Evolutionary conservation across 495 filamentous ascomycete genomes (phyloP), one percentile per base, ranked within the genome.

Genomic region (Arthonia radiata): DNA sequence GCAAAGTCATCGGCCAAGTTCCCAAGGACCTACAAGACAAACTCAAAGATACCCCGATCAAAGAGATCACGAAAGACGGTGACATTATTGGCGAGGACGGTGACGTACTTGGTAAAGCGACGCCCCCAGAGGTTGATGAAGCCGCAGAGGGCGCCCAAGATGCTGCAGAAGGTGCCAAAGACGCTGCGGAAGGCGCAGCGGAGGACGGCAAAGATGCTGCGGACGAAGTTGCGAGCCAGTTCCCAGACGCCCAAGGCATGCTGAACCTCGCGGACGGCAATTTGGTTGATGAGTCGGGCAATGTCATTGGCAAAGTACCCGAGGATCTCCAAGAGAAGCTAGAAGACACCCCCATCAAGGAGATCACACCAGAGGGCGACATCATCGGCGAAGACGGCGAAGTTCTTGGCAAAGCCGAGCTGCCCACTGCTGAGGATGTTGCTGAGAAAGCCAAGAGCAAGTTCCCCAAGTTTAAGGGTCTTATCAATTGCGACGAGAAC

Each of bases 321-420:
- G 64, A 71, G 37, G 67, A 64, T 13, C 64, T 71, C 27, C 44
- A 61, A 6, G 64, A 67, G 54, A 71, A 68, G 41, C 50, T 71
- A 10, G 50, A n/a, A n/a, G n/a, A n/a, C n/a, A n/a, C n/a, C n/a
- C n/a, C 52, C 12, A 64, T 71, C 13, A 66, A 71, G 19, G 55
- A 49, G 11, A 52, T 66, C 25, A 54, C 52, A n/a, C 60, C 67
- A 17, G 53, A 61, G 30, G 66, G 67, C 18, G 66, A 73, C 31
- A 53, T 71, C 27, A 48, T 66, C 22, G 64, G 68, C 44, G 60
- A 67, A 36, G 53, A 56, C 34, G 67, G 67, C 27, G 67, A 59
- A 13, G 55, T 64, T 23, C 54, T 69, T 30, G 66, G 62, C 17
- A 57, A 61, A 24, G 64, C 63, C 16, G 65, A 71, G 40, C 60